These are phyloP conservation scores for Luvunga scandens DNA, from an alignment of 345 rosid species.

Conservation along the genomic window DNA sequence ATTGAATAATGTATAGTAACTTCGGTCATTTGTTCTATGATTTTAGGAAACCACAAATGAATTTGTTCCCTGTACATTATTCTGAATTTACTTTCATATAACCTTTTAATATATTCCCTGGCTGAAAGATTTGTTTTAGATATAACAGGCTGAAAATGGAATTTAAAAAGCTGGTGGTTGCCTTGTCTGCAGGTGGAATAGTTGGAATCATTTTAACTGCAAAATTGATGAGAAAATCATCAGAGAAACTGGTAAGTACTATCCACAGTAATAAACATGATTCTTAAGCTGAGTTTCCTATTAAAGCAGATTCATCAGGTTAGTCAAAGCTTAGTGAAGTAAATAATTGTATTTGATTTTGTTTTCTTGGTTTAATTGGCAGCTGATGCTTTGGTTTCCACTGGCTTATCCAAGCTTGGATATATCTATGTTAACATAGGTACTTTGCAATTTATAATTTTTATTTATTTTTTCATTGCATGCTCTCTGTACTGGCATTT, in stretches of 20 bases:
- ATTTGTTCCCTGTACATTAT: not conserved
- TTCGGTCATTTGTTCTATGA: not conserved
- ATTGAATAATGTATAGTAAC: not conserved
- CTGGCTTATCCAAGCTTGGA: slow-evolving; percentile 80
- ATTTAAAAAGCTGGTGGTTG: not conserved
- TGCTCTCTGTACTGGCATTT: not conserved
- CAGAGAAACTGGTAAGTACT: slow-evolving; percentile 62
- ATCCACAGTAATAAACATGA: too few species aligned
- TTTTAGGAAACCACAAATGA: not conserved
- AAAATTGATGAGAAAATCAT: slow-evolving; percentile 59
- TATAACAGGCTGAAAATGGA: not conserved
- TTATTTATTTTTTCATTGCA: not conserved
- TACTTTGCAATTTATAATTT: slow-evolving; percentile 12
- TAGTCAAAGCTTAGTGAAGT: not conserved
- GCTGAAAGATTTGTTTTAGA: not conserved
- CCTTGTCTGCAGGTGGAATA: slow-evolving; percentile 70
- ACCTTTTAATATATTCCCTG: not conserved
- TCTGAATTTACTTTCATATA: not conserved
- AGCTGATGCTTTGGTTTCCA: slow-evolving; percentile 81
- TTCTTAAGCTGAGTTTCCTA: not conserved
- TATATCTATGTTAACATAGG: slow-evolving; percentile 85
- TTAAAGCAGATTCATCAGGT: not conserved
- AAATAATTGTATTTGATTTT: not conserved
- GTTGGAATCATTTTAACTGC: slow-evolving; percentile 92
- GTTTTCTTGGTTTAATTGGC: slow-evolving; percentile 19